phyloP scores from a whole-genome alignment of 345 rosid genomes.

The Acer saccharum region DNA sequence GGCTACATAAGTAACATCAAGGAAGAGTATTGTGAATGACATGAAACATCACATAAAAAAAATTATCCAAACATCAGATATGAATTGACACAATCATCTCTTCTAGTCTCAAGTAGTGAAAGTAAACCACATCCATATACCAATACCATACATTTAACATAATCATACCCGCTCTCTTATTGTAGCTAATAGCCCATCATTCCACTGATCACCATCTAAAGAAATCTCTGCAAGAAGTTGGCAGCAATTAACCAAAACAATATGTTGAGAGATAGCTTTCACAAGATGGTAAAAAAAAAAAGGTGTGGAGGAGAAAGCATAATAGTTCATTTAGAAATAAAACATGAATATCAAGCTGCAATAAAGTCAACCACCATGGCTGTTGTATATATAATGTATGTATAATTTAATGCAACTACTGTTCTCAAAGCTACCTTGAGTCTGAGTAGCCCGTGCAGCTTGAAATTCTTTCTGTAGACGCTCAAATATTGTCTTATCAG shows the following conservation, averaged over 20 bases:
- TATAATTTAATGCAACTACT: background rate
- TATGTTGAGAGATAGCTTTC: background rate
- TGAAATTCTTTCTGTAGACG: conserved; percentile 91
- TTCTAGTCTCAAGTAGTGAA: conserved; percentile 20
- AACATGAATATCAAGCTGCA: background rate
- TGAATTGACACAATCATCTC: background rate
- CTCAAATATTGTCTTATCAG: conserved; percentile 84
- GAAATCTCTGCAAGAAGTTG: conserved; percentile 53
- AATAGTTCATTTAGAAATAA: background rate
- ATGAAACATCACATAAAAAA: conserved; percentile 3
- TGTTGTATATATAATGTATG: background rate
- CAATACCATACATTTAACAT: conserved; percentile 4
- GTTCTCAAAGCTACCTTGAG: conserved; percentile 51
- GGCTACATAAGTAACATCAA: conserved; percentile 10
- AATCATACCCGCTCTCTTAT: conserved; percentile 83
- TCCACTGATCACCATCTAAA: conserved; percentile 90
- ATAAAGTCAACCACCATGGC: background rate
- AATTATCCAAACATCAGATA: background rate
- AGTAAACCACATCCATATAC: background rate
- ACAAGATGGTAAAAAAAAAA: background rate
- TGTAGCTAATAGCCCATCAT: conserved; percentile 90
- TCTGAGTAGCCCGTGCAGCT: conserved; percentile 78
- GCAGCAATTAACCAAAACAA: background rate
- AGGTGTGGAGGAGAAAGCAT: background rate
- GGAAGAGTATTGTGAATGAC: background rate